phyloP scores from a whole-genome alignment of 2,329 filamentous ascomycete genomes.

The Metarhizium sp. region DNA sequence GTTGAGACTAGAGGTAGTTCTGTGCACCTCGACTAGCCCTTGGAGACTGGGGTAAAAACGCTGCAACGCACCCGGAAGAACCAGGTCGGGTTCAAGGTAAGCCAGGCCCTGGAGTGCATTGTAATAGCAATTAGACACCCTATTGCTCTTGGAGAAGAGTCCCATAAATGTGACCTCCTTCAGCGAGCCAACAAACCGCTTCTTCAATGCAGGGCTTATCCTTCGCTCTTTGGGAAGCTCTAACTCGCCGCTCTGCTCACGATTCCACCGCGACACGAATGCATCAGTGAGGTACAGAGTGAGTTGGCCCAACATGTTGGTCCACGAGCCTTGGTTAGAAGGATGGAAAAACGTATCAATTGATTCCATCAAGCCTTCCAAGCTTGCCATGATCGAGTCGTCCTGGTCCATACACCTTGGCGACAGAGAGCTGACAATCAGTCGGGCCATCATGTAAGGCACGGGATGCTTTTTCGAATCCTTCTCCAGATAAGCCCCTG shows the following conservation, averaged over 20 bases:
- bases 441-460: conserved; percentile 83
- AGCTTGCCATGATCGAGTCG: conserved; percentile 70
- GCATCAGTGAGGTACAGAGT: conserved; percentile 90
- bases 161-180: conserved; percentile 97
- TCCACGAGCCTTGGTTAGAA: conserved; percentile 91
- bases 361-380: conserved; percentile 88
- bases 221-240: conserved; percentile 71
- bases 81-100: conserved; percentile 82
- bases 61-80: conserved; percentile 86
- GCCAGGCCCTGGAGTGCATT: conserved; percentile 83
- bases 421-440: conserved; percentile 88
- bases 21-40: conserved; percentile 91
- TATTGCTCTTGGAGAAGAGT: conserved; percentile 89
- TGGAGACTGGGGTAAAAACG: conserved; percentile 96
- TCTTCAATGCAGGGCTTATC: conserved; percentile 73
- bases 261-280: conserved; percentile 96
- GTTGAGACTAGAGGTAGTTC: conserved; percentile 87
- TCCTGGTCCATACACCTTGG: conserved; percentile 69
- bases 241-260: conserved; percentile 86
- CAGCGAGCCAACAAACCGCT: conserved; percentile 79
- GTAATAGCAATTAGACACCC: conserved; percentile 84
- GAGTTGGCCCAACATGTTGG: conserved; percentile 78
- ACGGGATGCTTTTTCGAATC: conserved; percentile 90
- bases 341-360: conserved; percentile 99
- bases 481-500: conserved; percentile 80